Percentiles rank a stretch among this genome's conserved stretches.
These are phyloP conservation scores for Colletotrichum camelliae DNA, from an alignment of 2,329 filamentous ascomycete species.

Conservation along the genomic window DNA sequence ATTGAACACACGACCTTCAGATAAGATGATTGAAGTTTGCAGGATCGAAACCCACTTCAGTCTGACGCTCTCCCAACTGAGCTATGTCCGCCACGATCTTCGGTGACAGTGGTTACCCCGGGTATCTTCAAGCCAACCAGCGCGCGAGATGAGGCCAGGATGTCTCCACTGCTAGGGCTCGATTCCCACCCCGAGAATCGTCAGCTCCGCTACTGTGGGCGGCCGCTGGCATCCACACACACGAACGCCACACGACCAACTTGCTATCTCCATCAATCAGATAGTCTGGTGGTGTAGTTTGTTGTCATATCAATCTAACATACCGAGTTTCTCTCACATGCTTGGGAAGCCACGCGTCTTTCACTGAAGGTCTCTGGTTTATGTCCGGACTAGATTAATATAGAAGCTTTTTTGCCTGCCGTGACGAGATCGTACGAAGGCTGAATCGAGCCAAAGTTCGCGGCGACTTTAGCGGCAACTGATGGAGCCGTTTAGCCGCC, in stretches of 20 bases:
- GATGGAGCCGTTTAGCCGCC: neutral
- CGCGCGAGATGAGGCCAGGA: neutral
- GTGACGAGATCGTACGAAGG: neutral
- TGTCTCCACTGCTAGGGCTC: neutral
- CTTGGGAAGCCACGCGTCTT: neutral
- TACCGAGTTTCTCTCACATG: neutral
- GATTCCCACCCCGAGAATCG: neutral
- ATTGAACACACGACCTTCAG: slow-evolving; percentile 15
- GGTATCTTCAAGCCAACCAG: neutral
- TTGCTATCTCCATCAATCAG: neutral
- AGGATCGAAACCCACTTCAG: neutral
- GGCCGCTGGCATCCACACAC: neutral
- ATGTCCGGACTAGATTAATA: slow-evolving; percentile 10
- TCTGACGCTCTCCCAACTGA: slow-evolving; percentile 16
- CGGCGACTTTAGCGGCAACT: neutral
- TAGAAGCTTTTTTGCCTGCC: neutral
- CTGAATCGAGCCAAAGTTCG: neutral
- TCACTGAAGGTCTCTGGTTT: slow-evolving; percentile 17
- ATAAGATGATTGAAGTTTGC: neutral
- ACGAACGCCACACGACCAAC: neutral
- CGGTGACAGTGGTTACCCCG: rapidly evolving
- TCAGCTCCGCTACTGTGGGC: neutral
- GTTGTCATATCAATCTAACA: slow-evolving; percentile 56
- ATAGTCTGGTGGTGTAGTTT: slow-evolving; percentile 44
- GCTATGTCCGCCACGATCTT: slow-evolving; percentile 14